These are phyloP conservation scores for Paralagenidium karlingii DNA, from an alignment of 352 stramenopile genomes.

Conservation along the genomic window DNA sequence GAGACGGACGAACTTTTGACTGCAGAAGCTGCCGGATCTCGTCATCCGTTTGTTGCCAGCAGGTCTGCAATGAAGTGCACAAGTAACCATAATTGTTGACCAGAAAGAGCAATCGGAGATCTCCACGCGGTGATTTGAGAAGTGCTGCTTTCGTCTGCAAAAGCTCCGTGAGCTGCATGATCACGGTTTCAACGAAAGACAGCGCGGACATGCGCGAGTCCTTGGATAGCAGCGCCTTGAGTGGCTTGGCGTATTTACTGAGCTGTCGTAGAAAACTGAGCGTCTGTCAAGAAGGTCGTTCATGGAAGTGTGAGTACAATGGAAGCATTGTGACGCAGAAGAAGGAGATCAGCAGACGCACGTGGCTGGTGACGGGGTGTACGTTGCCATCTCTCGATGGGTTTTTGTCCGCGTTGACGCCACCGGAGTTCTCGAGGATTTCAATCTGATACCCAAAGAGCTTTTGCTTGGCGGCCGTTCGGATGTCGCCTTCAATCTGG, in stretches of 20 bases:
- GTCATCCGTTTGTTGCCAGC: slow-evolving; percentile 16
- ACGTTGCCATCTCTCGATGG: slow-evolving; percentile 79
- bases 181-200: slow-evolving; percentile 43
- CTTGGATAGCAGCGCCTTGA: slow-evolving; percentile 39
- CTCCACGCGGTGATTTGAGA: slow-evolving; percentile 34
- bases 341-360: slow-evolving; percentile 10
- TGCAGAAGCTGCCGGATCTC: slow-evolving; percentile 40
- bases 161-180: slow-evolving; percentile 56
- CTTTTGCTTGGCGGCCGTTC: slow-evolving; percentile 33
- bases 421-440: slow-evolving; percentile 25
- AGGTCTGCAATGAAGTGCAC: slow-evolving; percentile 61
- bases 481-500: slow-evolving; percentile 22
- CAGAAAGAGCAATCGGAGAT: slow-evolving; percentile 82
- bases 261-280: slow-evolving; percentile 65
- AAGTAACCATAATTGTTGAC: slow-evolving; percentile 92
- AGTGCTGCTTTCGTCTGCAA: slow-evolving; percentile 35
- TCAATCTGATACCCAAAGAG: slow-evolving; percentile 52
- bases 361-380: slow-evolving; percentile 57
- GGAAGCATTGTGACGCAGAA: not conserved
- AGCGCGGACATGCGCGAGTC: slow-evolving; percentile 31
- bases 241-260: slow-evolving; percentile 44
- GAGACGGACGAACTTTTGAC: slow-evolving; percentile 61
- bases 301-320: not conserved
- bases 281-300: slow-evolving; percentile 17
- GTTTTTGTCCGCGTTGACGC: slow-evolving; percentile 34